Evolutionary conservation across 2,329 filamentous ascomycete genomes (phyloP), one percentile per base, ranked within the genome.

Genomic region (Leptoxyphium fumago): DNA sequence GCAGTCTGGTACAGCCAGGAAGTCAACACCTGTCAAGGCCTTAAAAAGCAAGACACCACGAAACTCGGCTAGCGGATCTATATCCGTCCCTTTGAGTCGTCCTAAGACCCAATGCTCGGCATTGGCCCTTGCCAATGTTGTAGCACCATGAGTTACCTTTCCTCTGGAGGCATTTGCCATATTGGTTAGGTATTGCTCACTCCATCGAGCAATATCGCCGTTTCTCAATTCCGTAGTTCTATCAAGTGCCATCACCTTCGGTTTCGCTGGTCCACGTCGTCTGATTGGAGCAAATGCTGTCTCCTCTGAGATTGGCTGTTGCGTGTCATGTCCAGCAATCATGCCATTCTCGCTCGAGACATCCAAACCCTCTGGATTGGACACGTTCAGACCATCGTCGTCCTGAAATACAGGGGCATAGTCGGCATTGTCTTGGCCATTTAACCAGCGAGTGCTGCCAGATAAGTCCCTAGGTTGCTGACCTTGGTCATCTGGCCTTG

Each of bases 41-140:
- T 68, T 61, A 38, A 74, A 67, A 2, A 84, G 61, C 2, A 64
- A 60, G 30, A 72, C 66, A 2, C 79, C 78, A 1, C 70, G 70
- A 59, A 80, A 82, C 45, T 70, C 66, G 10, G 65, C 62, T n/a
- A 82, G 64, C 5, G 77, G 76, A 46, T 70, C 69, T 32, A 62
- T 53, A n/a, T 55, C 57, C 7, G 78, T 66, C 38, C 67, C 67
- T 38, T 72, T 74, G 39, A 80, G 64, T 6, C 77, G 77, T 21
- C 42, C 44, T 46, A 74, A 69, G 3, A 82, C 69, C 66, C 74
- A 82, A 52, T 72, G 69, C 10, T 70, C 68, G 0, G 78, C 80
- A 46, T 80, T 81, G 54, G 72, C 75, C 60, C 75, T 82, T 2
- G 77, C 75, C 38, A 71, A 63, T 0, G 60, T 57, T 10, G 59